phyloP scores from a whole-genome alignment of 148 eudicot species.

The Chenopodium album region DNA sequence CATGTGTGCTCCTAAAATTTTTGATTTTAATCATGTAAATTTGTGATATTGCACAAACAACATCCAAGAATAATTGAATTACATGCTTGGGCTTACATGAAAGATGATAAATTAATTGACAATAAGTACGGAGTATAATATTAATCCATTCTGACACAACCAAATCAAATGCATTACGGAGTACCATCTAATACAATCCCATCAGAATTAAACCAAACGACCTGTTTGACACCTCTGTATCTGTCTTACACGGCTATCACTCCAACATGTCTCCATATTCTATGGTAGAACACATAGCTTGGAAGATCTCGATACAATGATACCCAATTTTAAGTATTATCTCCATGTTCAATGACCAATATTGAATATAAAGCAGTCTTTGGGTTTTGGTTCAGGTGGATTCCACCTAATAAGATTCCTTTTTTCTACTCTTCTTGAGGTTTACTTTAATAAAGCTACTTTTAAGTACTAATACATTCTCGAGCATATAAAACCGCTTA shows the following conservation, averaged over 20 bases:
- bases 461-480: neutral
- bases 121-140: too few species aligned
- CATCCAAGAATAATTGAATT: too few species aligned
- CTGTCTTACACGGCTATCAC: neutral
- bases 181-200: too few species aligned
- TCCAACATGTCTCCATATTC: neutral
- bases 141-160: too few species aligned
- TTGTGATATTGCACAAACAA: too few species aligned
- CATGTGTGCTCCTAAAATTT: too few species aligned
- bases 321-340: neutral
- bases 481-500: slow-evolving; percentile 20
- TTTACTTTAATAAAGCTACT: slow-evolving; percentile 18
- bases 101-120: too few species aligned
- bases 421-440: neutral
- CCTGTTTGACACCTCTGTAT: too few species aligned
- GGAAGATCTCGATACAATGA: slow-evolving; percentile 7
- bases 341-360: neutral
- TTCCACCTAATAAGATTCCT: slow-evolving; percentile 20
- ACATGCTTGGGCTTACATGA: too few species aligned
- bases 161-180: too few species aligned
- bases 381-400: slow-evolving; percentile 4
- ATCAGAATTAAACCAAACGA: too few species aligned
- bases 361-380: neutral
- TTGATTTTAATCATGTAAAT: too few species aligned
- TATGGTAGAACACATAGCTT: neutral